Base-by-base conservation (phyloP, 179 eudicot genomes). In the Vitellaria paradoxa region DNA sequence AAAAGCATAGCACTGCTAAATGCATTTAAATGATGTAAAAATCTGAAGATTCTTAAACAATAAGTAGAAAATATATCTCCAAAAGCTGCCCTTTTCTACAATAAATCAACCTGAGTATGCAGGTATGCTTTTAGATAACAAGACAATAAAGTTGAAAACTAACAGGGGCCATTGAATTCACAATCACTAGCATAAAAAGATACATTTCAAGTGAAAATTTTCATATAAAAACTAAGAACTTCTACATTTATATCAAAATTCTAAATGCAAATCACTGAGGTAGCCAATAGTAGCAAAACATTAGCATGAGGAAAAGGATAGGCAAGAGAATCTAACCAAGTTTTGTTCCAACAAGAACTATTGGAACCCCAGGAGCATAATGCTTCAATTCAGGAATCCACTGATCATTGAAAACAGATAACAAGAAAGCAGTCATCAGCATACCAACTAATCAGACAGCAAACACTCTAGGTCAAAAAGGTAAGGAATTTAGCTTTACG, bases 301-400 rank as follows among this genome's bases (percentile, higher is more conserved):
- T 53, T 53, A 52, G 60, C 5, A 9, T 30, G 52, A 60, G n/a
- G 47, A 66, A 56, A 72, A 64, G 52, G 23, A 60, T 18, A 53
- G 68, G 56, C 23, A 78, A 15, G 13, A 81, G 64, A 78, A 74
- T 76, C 90, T 81, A 52, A 91, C 96, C 96, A 46, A 91, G 96
- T 81, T 91, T 91, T 75, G 96, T 89, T 77, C 96, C 96, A 73
- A 91, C 91, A 77, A 91, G 88, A 72, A 91, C 86, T 49, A 91
- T 85, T 65, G 96, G 93, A 69, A 91, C 91, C n/a, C 96, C 96
- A 77, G 96, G 96, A 62, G 96, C 96, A 84, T 91, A 91, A 81
- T 91, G 96, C 91, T 91, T 88, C 82, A 91, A 76, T 74, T 91
- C 96, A 84, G 93, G 96, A 83, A 91, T 91, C 96, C 96, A 91